Evolutionary conservation across 805 yeast genomes (phyloP), one percentile per base, ranked within the genome.

Genomic region (Pichia gijzeniarum): DNA sequence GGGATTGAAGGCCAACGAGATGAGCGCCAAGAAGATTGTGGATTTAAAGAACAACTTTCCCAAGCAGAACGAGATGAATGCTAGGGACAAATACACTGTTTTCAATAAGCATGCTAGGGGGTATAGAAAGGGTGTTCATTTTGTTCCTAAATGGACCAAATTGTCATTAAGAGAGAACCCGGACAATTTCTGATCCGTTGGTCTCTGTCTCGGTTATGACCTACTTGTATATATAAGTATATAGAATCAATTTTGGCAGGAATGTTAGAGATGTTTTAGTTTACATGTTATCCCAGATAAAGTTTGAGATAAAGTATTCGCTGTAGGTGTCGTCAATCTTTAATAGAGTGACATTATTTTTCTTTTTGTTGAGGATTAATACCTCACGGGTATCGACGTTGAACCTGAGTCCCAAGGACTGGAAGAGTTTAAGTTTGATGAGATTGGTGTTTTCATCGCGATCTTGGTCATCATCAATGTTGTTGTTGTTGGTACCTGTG

Each of bases 81-180:
- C 95, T 7, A 71, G 66, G 52, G 95, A 93, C 67, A 91, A 91
- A 65, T 93, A 93, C 67, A 81, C 95, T 38, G 82, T 88, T 1
- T 91, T 85, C 68, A 80, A 79, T 66, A 83, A 77, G 64, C 79
- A 79, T 56, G 75, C 81, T 13, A 79, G 74, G 57, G 82, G 81
- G 18, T 93, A 91, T 67, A 79, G 98, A 70, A 91, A 89, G 68
- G 81, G 90, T 52, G 79, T 86, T 21, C 98, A 91, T 60, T 70
- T 80, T 63, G 85, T 83, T 36, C 96, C 96, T 18, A 86, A 89
- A 61, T 89, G 96, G 95, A 89, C 97, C 44, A 88, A 82, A 69
- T 62, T 79, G 51, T 78, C 95, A 8, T 74, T 82, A 64, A 80
- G 96, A 70, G 79, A 76, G 48, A 84, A 85, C 59, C 96, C 96